Conservation (phyloP, 148 eudicot species). For the Pouteria glomerata region DNA sequence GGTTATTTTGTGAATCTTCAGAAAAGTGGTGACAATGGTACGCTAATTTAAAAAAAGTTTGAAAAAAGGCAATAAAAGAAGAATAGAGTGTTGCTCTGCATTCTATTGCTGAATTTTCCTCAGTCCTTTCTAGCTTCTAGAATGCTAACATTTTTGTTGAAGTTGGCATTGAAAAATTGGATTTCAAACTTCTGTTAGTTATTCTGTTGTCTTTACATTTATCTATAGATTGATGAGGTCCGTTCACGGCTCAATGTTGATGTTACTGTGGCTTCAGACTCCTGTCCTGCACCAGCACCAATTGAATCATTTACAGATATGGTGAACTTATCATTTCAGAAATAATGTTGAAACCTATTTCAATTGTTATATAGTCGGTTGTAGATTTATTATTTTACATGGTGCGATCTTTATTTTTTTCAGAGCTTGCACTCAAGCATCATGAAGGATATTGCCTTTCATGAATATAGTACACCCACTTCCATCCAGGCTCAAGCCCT, state of each 20-base stretch:
- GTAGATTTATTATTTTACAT: neutral
- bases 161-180: neutral
- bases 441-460: slow-evolving; percentile 41
- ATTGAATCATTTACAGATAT: slow-evolving; percentile 47
- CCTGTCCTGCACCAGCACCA: slow-evolving; percentile 36
- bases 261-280: slow-evolving; percentile 34
- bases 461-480: slow-evolving; percentile 40
- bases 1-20: neutral
- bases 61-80: no score
- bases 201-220: slow-evolving; percentile 5
- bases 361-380: neutral
- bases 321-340: slow-evolving; percentile 17
- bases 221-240: slow-evolving; percentile 40
- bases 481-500: slow-evolving; percentile 52
- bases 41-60: no score
- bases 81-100: neutral
- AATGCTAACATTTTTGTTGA: neutral
- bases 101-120: neutral
- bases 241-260: slow-evolving; percentile 47
- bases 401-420: neutral
- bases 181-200: neutral
- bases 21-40: no score
- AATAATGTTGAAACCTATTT: neutral
- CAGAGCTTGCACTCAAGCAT: slow-evolving; percentile 41
- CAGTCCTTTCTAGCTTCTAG: neutral